These are phyloP conservation scores for Kwoniella botswanensis DNA, from an alignment of 768 basidiomycete genomes.

Conservation along the genomic window DNA sequence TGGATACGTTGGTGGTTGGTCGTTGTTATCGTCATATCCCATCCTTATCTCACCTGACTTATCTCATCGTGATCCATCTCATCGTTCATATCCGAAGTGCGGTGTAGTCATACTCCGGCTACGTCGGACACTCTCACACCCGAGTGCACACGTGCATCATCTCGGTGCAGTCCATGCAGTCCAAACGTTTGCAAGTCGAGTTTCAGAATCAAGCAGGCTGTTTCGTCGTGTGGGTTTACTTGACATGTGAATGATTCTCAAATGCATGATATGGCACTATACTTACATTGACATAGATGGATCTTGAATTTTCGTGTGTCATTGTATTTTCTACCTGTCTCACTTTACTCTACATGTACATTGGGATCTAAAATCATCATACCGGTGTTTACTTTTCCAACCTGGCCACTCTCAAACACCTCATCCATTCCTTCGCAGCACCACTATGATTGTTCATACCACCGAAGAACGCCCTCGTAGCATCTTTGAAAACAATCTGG, in stretches of 20 bases:
- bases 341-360: neutral
- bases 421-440: slow-evolving; percentile 55
- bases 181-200: no score
- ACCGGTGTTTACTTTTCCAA: slow-evolving; percentile 17
- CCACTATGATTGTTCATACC: slow-evolving; percentile 73
- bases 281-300: no score
- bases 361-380: neutral
- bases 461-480: slow-evolving; percentile 71
- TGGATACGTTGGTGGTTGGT: no score
- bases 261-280: no score
- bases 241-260: no score
- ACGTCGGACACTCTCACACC: neutral
- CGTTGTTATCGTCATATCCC: no score
- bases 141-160: neutral
- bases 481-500: slow-evolving; percentile 59
- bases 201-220: no score
- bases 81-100: neutral
- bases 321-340: neutral
- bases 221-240: no score
- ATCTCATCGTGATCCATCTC: neutral
- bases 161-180: no score
- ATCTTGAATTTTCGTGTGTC: neutral
- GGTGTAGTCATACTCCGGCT: neutral
- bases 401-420: slow-evolving; percentile 49
- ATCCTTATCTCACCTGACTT: slow-evolving; percentile 10